Evolutionary conservation across 2,329 filamentous ascomycete genomes (phyloP).

Genomic region (Aspergillus calidoustus): DNA sequence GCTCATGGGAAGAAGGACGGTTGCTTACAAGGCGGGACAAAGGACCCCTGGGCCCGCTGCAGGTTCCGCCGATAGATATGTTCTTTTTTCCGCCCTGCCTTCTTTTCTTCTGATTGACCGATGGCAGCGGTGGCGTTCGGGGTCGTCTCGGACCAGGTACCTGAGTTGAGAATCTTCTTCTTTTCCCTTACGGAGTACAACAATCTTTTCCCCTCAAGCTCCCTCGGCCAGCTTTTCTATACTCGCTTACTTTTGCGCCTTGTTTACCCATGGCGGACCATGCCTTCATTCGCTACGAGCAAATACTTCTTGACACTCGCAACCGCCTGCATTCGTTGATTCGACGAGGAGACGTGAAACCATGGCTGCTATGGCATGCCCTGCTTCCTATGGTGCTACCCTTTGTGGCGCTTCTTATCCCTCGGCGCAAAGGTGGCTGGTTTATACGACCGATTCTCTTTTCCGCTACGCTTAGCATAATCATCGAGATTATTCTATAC

Average conservation of each 20-base stretch:
- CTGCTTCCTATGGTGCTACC: conserved; percentile 39
- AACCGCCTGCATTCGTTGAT: conserved; percentile 31
- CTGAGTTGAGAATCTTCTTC: background rate
- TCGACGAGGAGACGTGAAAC: conserved; percentile 35
- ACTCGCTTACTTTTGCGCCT: background rate
- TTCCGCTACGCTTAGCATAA: conserved; percentile 47
- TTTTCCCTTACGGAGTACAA: background rate
- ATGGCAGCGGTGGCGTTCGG: background rate
- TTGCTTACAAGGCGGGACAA: background rate
- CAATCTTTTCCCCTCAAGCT: background rate
- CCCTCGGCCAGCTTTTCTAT: background rate
- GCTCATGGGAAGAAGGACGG: background rate
- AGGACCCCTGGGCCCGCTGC: too few species aligned
- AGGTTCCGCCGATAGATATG: background rate
- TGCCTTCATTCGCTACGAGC: conserved; percentile 31
- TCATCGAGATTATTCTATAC: conserved; percentile 49
- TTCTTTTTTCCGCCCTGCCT: background rate
- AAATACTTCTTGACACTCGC: conserved; percentile 31
- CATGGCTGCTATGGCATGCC: conserved; percentile 43
- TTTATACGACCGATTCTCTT: conserved; percentile 53
- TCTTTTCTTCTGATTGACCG: background rate
- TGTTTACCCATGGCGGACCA: conserved; percentile 31
- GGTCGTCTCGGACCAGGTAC: background rate
- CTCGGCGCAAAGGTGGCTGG: conserved; percentile 44
- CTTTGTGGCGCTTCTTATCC: conserved; percentile 57